phyloP scores from a whole-genome alignment of 1,284 basidiomycete genomes.

The Boletus sp. region DNA sequence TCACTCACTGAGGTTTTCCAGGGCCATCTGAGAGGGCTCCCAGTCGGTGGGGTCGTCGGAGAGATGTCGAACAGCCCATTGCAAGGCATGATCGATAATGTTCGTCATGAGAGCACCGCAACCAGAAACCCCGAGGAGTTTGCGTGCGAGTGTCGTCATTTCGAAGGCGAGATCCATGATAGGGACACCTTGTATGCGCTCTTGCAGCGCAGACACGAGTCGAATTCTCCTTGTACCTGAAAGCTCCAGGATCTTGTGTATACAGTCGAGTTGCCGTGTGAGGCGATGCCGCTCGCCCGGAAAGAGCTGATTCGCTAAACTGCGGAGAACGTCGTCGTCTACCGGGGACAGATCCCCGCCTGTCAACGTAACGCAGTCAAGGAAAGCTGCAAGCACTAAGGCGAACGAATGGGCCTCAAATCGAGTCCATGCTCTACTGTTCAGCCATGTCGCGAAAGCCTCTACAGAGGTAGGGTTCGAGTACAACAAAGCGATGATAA shows the following conservation, averaged over 20 bases:
- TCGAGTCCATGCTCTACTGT: slow-evolving; percentile 21
- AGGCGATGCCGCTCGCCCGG: neutral
- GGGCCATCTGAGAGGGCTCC: slow-evolving; percentile 16
- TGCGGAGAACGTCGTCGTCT: slow-evolving; percentile 12
- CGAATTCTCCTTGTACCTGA: slow-evolving; percentile 10
- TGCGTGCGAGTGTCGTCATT: slow-evolving; percentile 30
- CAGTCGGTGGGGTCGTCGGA: slow-evolving; percentile 29
- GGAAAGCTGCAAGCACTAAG: slow-evolving; percentile 21
- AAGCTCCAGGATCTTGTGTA: slow-evolving; percentile 20
- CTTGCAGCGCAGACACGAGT: slow-evolving; percentile 17
- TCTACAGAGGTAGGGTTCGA: slow-evolving; percentile 21
- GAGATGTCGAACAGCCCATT: slow-evolving; percentile 47
- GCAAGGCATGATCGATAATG: slow-evolving; percentile 44
- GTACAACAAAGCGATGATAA: slow-evolving; percentile 44
- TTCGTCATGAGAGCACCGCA: slow-evolving; percentile 29
- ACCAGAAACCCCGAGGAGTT: slow-evolving; percentile 17
- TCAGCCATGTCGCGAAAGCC: slow-evolving; percentile 32
- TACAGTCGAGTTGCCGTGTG: slow-evolving; percentile 15
- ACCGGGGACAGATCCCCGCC: slow-evolving; percentile 19
- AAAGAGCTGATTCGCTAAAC: slow-evolving; percentile 20
- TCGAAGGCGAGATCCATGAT: slow-evolving; percentile 24
- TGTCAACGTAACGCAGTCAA: slow-evolving; percentile 20
- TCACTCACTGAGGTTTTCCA: slow-evolving; percentile 41
- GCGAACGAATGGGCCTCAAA: slow-evolving; percentile 8
- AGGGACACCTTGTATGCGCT: slow-evolving; percentile 16